Evolutionary conservation across 2,329 filamentous ascomycete genomes (phyloP), one percentile per base, ranked within the genome.

Genomic region (Fusarium verticillioides): DNA sequence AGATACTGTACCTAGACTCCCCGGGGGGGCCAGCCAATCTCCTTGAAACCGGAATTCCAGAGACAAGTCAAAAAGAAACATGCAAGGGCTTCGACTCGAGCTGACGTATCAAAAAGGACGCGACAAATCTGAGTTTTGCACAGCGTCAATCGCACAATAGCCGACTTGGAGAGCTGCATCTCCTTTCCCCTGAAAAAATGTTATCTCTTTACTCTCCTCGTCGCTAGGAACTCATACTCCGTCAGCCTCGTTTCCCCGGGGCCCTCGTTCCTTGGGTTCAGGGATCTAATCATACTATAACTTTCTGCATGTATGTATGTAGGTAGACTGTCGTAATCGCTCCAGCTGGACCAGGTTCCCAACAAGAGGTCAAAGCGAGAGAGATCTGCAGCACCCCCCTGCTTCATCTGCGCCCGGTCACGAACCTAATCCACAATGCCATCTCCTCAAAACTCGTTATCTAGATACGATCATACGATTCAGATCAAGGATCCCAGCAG

Each of bases 331-430:
- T 49, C 30, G 59, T 43, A 62, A 61, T 66, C 36, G 49, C 52
- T 49, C 34, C 28, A 44, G 19, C 37, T 26, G 36, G 28, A 21
- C 36, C 16, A 23, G 59, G 54, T 26, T 34, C 26, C 34, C 23
- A 28, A 34, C 23, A 43, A 61, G 52, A 44, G 65, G 57, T 64
- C 56, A 66, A 63, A 63, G 70, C 68, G 57, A 54, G 60, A 74
- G 65, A 54, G 71, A 75, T 75, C 73, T 70, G 63, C 73, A 56
- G 63, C 36, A 61, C 28, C 19, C 60, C 60, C 63, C 58, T 56
- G 57, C 37, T 32, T 39, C 44, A 52, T 37, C 30, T 56, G 30
- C 40, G 21, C 19, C n/a, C 23, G 15, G 30, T 15, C 54, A 47
- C 23, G 40, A 57, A 59, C 56, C 30, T 49, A 60, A 58, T 39